Conservation (phyloP, 2,329 filamentous ascomycete species). For the Diaporthe longicolla region DNA sequence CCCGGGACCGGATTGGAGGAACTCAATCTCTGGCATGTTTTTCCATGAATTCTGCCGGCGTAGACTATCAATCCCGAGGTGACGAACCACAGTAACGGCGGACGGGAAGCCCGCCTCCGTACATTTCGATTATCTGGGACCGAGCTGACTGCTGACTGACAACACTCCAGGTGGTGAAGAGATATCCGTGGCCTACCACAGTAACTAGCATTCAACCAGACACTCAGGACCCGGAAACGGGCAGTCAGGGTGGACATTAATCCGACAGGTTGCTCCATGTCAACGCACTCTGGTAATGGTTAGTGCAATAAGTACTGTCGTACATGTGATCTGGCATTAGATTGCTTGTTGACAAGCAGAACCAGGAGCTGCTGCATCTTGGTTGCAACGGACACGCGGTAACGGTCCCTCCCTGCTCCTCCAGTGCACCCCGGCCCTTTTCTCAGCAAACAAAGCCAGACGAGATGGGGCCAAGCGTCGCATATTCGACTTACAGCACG, state of each 20-base stretch:
- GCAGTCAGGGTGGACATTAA: constrained; percentile 18
- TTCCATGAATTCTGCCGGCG: constrained; percentile 32
- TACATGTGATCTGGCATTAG: constrained; percentile 30
- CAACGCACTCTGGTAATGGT: not conserved
- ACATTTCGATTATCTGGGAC: constrained; percentile 11
- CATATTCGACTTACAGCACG: not conserved
- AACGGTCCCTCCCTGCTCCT: not conserved
- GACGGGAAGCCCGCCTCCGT: constrained; percentile 24
- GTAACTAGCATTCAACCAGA: too few species aligned
- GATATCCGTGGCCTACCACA: not conserved
- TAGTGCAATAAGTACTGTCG: not conserved
- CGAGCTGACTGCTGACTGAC: not conserved
- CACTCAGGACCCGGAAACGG: not conserved
- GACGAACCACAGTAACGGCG: constrained; percentile 15
- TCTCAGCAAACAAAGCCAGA: not conserved
- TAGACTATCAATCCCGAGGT: constrained; percentile 17
- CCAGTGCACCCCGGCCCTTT: not conserved
- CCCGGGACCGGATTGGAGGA: constrained; percentile 27
- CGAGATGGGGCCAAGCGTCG: constrained; percentile 1
- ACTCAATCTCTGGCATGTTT: constrained; percentile 20
- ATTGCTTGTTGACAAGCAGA: constrained; percentile 20
- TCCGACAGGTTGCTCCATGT: not conserved
- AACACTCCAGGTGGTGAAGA: not conserved
- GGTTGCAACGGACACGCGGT: constrained; percentile 17
- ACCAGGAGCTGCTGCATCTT: constrained; percentile 2